Evolutionary conservation across 1,139 yeast genomes (phyloP).

Genomic region (Scheffersomyces parashehatae): DNA sequence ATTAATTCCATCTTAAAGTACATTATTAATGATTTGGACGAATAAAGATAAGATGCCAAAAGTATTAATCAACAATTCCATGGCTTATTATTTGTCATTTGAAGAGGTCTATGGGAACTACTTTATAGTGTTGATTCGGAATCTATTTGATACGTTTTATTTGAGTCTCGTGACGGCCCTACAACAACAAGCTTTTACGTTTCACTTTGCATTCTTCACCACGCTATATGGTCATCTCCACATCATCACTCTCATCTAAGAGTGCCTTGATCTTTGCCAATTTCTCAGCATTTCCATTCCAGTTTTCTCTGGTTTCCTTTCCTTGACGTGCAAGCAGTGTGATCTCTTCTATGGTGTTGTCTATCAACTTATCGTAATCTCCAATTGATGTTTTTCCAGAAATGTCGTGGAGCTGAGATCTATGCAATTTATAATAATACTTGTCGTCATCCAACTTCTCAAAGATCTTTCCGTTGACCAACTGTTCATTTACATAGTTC

Average conservation of each 20-base stretch:
- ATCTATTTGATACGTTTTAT: no score
- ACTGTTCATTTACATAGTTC: conserved; percentile 24
- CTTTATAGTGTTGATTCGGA: no score
- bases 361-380: conserved; percentile 37
- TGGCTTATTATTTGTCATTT: no score
- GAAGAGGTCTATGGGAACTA: no score
- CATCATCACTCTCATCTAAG: conserved; percentile 5
- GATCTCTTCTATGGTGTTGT: conserved; percentile 24
- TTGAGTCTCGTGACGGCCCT: no score
- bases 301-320: conserved; percentile 30
- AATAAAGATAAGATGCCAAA: no score
- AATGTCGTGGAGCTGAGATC: conserved; percentile 8
- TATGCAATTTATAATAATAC: conserved; percentile 15
- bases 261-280: conserved; percentile 28
- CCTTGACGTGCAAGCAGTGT: conserved; percentile 32
- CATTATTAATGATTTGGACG: no score
- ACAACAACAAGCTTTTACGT: no score
- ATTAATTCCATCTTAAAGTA: no score
- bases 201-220: conserved; percentile 7
- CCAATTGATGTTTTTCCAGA: conserved; percentile 16
- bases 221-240: conserved; percentile 1
- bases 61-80: no score
- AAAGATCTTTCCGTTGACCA: conserved; percentile 24
- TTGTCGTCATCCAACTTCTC: conserved; percentile 22
- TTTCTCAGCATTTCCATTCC: conserved; percentile 37